Conservation (phyloP, 495 filamentous ascomycete genomes). For the Articulospora tetracladia region DNA sequence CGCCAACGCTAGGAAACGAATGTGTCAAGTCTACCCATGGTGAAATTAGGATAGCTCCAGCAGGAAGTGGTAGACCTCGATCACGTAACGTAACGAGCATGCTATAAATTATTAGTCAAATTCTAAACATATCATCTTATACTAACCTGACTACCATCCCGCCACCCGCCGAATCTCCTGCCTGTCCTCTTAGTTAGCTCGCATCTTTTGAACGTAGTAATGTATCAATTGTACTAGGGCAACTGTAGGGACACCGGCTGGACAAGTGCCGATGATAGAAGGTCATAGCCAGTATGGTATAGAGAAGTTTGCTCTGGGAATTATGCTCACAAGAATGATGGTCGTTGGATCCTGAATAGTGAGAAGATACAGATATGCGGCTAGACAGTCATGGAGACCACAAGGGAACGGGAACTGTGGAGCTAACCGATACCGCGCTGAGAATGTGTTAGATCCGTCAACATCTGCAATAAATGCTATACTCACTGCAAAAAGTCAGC, state of each 20-base stretch:
- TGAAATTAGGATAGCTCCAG: constrained; percentile 84
- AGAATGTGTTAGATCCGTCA: neutral
- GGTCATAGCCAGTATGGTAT: too few species aligned
- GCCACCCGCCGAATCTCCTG: constrained; percentile 88
- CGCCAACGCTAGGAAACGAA: constrained; percentile 83
- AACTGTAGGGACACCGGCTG: too few species aligned
- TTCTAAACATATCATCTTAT: neutral
- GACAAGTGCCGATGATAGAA: too few species aligned
- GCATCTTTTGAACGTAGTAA: too few species aligned
- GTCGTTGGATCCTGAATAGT: constrained; percentile 68
- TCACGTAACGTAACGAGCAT: constrained; percentile 81
- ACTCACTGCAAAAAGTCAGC: constrained; percentile 23
- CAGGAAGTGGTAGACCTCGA: constrained; percentile 73
- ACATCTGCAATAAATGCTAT: neutral
- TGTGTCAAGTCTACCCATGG: constrained; percentile 95
- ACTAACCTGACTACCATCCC: constrained; percentile 72
- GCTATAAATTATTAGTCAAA: constrained; percentile 30
- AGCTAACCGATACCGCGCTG: constrained; percentile 74
- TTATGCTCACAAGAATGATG: constrained; percentile 52
- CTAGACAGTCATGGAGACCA: constrained; percentile 81
- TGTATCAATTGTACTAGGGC: too few species aligned
- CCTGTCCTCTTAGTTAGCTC: constrained; percentile 29
- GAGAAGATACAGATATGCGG: constrained; percentile 80
- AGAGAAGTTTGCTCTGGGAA: too few species aligned
- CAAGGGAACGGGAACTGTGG: constrained; percentile 97